Percentiles rank a stretch among this genome's conserved stretches.
Conservation (phyloP, 225 moss, liverwort and hornwort species). For the Pseudoscleropodium purum region DNA sequence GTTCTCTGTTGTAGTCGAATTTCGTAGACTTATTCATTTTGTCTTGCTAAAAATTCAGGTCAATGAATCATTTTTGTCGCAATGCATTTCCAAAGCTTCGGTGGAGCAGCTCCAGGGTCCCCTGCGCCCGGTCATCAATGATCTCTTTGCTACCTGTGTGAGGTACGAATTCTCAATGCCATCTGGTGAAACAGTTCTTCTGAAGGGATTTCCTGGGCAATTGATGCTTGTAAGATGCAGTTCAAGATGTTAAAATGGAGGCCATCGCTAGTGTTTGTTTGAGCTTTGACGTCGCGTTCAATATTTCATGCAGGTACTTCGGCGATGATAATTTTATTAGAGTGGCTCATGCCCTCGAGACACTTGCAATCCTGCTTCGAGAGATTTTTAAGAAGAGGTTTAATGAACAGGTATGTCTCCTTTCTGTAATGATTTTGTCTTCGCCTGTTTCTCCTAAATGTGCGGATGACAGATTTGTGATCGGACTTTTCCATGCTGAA, state of each 20-base stretch:
- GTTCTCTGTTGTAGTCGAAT: background rate
- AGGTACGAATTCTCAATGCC: constrained; percentile 10
- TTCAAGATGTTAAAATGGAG: background rate
- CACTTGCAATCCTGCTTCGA: constrained; percentile 65
- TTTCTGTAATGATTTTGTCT: background rate
- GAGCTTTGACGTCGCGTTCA: background rate
- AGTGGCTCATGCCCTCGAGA: constrained; percentile 90
- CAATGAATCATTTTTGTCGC: constrained; percentile 69
- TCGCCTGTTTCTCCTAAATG: background rate
- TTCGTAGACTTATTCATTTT: background rate
- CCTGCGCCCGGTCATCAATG: constrained; percentile 66
- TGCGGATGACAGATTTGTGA: background rate
- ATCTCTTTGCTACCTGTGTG: constrained; percentile 72
- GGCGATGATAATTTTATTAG: constrained; percentile 87
- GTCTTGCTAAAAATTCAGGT: constrained; percentile 37
- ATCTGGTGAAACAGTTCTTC: background rate
- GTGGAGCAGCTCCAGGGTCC: constrained; percentile 79
- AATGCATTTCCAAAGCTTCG: constrained; percentile 73
- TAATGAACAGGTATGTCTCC: constrained; percentile 60
- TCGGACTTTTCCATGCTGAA: background rate
- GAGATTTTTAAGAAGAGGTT: constrained; percentile 93
- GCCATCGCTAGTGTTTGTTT: background rate
- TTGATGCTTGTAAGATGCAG: background rate
- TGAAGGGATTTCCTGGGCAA: background rate
- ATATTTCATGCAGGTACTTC: constrained; percentile 51